These are phyloP conservation scores for Setaria viridis DNA, from an alignment of 202 grass and related monocot species.

Conservation along the genomic window DNA sequence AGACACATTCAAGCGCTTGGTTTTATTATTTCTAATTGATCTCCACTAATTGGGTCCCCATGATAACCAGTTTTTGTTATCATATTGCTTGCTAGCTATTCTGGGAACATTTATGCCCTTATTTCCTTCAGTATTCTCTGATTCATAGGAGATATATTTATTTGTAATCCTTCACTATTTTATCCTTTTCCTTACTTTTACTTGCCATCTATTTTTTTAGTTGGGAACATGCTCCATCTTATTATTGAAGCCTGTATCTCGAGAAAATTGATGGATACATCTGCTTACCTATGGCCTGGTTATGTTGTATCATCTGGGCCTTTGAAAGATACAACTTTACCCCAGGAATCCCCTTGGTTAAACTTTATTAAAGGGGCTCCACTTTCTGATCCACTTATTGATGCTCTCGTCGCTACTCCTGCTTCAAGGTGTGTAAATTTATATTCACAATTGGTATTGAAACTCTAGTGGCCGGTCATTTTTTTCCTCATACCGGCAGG, in stretches of 20 bases:
- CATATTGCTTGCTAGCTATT: constrained; percentile 22
- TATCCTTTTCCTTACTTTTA: background rate
- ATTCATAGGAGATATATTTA: constrained; percentile 7
- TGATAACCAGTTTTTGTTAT: constrained; percentile 14
- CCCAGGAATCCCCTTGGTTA: constrained; percentile 88
- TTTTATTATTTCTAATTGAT: constrained; percentile 11
- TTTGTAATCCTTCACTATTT: background rate
- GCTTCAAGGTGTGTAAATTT: constrained; percentile 78
- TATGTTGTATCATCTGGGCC: constrained; percentile 65
- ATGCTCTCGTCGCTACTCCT: constrained; percentile 75
- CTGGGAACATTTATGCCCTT: background rate
- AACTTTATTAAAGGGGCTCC: constrained; percentile 93
- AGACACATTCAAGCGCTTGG: background rate
- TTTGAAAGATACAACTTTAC: constrained; percentile 60
- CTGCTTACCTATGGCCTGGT: constrained; percentile 94
- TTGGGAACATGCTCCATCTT: constrained; percentile 94
- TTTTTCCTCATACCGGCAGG: background rate
- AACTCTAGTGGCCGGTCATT: background rate
- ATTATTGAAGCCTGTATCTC: constrained; percentile 98
- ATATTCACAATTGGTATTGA: constrained; percentile 6
- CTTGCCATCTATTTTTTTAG: constrained; percentile 56
- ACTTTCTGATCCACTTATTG: constrained; percentile 73
- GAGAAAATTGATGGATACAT: constrained; percentile 89
- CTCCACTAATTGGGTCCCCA: background rate
- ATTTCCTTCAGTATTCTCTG: background rate